Evolutionary conservation across 305 asterid genomes (phyloP).

Genomic region (Fraxinus dipetala): DNA sequence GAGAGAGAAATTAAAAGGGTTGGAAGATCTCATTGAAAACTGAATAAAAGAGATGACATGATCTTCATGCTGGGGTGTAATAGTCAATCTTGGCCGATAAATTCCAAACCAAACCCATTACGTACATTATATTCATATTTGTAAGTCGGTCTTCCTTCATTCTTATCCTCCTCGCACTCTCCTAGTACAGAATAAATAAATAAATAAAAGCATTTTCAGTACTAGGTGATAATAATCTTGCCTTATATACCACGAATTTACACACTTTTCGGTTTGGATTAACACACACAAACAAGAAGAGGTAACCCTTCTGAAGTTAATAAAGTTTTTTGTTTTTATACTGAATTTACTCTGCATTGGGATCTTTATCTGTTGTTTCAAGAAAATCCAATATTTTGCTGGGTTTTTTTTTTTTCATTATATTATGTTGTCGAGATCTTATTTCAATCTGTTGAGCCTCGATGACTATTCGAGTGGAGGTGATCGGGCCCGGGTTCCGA

Average conservation of each 20-base stretch:
- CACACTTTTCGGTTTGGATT: slow-evolving; percentile 22
- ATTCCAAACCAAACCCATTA: slow-evolving; percentile 25
- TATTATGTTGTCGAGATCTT: slow-evolving; percentile 72
- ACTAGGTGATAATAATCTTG: background rate
- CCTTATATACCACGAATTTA: slow-evolving; percentile 20
- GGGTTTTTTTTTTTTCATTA: background rate
- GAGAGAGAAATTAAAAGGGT: background rate
- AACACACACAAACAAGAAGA: background rate
- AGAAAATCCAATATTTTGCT: slow-evolving; percentile 14
- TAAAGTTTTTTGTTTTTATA: background rate
- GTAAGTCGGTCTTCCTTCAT: slow-evolving; percentile 54
- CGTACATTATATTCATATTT: slow-evolving; percentile 24
- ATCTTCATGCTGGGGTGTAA: background rate
- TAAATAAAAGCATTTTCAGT: background rate
- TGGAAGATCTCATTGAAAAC: background rate
- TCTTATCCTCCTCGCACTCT: slow-evolving; percentile 52
- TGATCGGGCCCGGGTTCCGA: slow-evolving; percentile 61
- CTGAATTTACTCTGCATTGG: background rate
- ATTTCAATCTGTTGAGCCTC: slow-evolving; percentile 58
- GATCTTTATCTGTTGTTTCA: background rate
- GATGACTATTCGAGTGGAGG: slow-evolving; percentile 49
- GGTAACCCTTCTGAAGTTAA: background rate
- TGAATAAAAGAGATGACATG: background rate
- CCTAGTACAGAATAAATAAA: slow-evolving; percentile 5
- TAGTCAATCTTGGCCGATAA: slow-evolving; percentile 33